Conservation (phyloP, 257 asterid species). For the Handroanthus guayacan region DNA sequence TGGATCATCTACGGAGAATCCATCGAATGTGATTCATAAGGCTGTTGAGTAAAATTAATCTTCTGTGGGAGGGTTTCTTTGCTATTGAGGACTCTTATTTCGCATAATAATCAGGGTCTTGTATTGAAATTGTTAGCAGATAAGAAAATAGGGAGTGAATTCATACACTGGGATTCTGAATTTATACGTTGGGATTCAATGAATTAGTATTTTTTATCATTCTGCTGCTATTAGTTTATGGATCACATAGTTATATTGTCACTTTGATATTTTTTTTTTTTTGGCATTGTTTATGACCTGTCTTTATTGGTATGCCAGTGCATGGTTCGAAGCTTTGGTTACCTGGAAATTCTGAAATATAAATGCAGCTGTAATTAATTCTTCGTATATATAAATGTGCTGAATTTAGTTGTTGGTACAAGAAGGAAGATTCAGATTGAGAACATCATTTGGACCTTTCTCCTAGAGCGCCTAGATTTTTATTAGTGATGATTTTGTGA, state of each 20-base stretch:
- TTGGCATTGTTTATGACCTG: neutral
- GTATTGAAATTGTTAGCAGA: slow-evolving; percentile 15
- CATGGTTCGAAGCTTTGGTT: neutral
- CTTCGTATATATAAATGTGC: neutral
- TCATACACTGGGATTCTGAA: no score
- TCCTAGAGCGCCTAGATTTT: neutral
- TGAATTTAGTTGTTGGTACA: neutral
- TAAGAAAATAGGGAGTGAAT: neutral
- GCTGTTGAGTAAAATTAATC: slow-evolving; percentile 38
- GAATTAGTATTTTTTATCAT: neutral
- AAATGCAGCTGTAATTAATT: neutral
- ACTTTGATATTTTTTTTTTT: slow-evolving; percentile 15
- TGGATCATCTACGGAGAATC: slow-evolving; percentile 42
- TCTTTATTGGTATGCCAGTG: neutral
- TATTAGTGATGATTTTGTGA: neutral
- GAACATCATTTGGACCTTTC: neutral
- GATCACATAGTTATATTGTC: neutral
- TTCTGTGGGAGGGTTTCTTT: neutral
- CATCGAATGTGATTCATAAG: slow-evolving; percentile 46
- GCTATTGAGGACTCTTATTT: neutral
- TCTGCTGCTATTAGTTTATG: slow-evolving; percentile 7
- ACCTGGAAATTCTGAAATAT: neutral
- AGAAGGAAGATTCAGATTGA: neutral
- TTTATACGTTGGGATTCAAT: neutral
- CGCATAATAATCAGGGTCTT: neutral